Base-by-base conservation (phyloP, 768 basidiomycete species). In the Collybia nuda region DNA sequence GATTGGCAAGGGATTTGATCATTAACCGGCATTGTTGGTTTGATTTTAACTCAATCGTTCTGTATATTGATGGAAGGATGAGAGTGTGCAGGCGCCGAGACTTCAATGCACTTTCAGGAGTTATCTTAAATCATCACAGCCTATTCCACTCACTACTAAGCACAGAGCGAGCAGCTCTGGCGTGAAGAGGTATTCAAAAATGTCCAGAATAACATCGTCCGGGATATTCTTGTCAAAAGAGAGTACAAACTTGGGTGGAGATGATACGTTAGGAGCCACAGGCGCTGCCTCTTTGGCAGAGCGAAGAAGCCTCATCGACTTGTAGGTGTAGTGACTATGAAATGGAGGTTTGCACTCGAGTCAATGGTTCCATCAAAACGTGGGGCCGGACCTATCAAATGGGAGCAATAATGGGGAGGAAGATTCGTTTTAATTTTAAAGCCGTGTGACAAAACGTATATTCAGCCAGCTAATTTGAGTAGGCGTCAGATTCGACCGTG, bases 41-140 rank as follows among this genome's bases (percentile, higher is more conserved):
- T 24, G 55, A 46, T 26, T 44, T 49, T 39, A 59, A 48, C 35
- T 51, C 55, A 11, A 59, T 43, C n/a, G 42, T 52, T 4, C 41
- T 39, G 52, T 56, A 54, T 6, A 59, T 44, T 12, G 21, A 22
- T 12, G 55, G 55, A 22, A 48, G 7, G n/a, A 59, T 28, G 32
- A 51, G 26, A 17, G 37, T 15, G 44, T 32, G 41, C 12, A 56
- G 37, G 23, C 15, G 35, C 32, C 52, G 52, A 19, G 52, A 51
- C 55, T 50, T 45, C 17, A 11, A 50, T 35, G 32, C 23, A 11
- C 15, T 7, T 22, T 4, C 35, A 38, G 23, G 19, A 2, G 24
- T 7, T 12, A 32, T 14, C 3, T 32, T 32, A 32, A 14, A 26
- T n/a, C 24, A 26, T 26, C 12, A 11, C 12, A n/a, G 14, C 29